Percentiles rank a stretch among this genome's conserved stretches.
Evolutionary conservation across 192 early-diverging fungal genomes (phyloP).

Genomic region (Coemansia erecta): DNA sequence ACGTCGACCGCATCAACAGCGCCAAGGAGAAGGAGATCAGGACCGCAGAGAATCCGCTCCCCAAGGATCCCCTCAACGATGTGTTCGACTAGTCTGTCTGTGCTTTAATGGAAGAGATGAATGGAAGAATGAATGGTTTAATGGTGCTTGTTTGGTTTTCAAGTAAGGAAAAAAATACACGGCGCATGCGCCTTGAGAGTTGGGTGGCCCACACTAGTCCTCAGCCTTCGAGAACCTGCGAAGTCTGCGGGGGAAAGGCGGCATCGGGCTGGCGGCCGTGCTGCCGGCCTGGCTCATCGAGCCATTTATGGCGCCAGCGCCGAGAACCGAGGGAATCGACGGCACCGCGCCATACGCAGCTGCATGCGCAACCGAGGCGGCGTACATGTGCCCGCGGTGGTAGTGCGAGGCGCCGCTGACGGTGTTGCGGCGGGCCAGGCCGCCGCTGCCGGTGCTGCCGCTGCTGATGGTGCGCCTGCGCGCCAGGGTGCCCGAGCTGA

Average conservation of each 20-base stretch:
- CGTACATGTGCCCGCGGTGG: slow-evolving; percentile 47
- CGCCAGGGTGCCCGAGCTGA: slow-evolving; percentile 25
- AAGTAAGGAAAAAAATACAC: not conserved
- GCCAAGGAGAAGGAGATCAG: slow-evolving; percentile 26
- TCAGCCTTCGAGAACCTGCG: slow-evolving; percentile 32
- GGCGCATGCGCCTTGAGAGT: not conserved
- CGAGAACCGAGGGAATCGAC: slow-evolving; percentile 21
- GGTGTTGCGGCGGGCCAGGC: slow-evolving; percentile 53
- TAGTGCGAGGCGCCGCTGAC: slow-evolving; percentile 56
- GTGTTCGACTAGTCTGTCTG: slow-evolving; percentile 33
- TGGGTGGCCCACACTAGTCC: slow-evolving; percentile 8
- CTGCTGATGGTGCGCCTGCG: slow-evolving; percentile 52
- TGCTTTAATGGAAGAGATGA: too few relatives aligned
- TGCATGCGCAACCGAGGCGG: slow-evolving; percentile 16
- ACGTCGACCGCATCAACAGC: slow-evolving; percentile 27
- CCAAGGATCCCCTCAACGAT: slow-evolving; percentile 44
- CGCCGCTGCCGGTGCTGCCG: slow-evolving; percentile 30
- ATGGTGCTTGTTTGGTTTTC: not conserved
- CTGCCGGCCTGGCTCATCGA: slow-evolving; percentile 4
- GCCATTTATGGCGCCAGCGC: slow-evolving; percentile 6
- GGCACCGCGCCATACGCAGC: slow-evolving; percentile 20
- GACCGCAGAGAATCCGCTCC: slow-evolving; percentile 34
- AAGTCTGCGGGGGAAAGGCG: slow-evolving; percentile 29
- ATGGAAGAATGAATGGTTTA: not conserved
- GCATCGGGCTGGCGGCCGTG: slow-evolving; percentile 17